These are phyloP conservation scores for Ceriops zippeliana DNA, from an alignment of 345 rosid genomes.

Conservation along the genomic window DNA sequence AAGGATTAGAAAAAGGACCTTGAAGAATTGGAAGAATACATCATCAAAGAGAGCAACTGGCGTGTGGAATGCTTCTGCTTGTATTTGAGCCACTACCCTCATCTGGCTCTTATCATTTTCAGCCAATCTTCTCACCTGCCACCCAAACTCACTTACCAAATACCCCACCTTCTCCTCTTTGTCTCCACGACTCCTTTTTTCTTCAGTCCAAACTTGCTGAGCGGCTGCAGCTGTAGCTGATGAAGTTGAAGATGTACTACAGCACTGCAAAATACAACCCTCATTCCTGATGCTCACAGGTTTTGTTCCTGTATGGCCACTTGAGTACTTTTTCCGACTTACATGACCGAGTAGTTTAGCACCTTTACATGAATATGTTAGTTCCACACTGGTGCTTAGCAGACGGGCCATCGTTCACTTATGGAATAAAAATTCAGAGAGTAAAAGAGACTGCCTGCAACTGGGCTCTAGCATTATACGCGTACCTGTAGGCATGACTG, in stretches of 20 bases:
- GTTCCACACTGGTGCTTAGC: not conserved
- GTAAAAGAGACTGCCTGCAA: not conserved
- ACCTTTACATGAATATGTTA: not conserved
- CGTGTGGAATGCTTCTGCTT: constrained; percentile 77
- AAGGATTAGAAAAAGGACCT: constrained; percentile 37
- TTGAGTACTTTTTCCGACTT: not conserved
- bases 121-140: constrained; percentile 64
- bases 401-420: constrained; percentile 13
- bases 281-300: not conserved
- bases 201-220: not conserved
- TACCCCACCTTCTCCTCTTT: constrained; percentile 25
- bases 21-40: constrained; percentile 63
- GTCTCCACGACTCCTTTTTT: not conserved
- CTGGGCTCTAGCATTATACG: too few species aligned
- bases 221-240: constrained; percentile 2
- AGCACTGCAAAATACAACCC: constrained; percentile 3
- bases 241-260: constrained; percentile 8
- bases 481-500: not conserved
- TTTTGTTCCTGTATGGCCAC: not conserved
- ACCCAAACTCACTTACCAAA: constrained; percentile 55
- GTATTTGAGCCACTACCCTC: constrained; percentile 58
- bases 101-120: constrained; percentile 44
- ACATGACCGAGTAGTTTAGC: not conserved
- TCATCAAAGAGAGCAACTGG: constrained; percentile 63
- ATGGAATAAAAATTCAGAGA: not conserved